Evolutionary conservation across 2,329 filamentous ascomycete genomes (phyloP).

Genomic region (Xylariales sp.): DNA sequence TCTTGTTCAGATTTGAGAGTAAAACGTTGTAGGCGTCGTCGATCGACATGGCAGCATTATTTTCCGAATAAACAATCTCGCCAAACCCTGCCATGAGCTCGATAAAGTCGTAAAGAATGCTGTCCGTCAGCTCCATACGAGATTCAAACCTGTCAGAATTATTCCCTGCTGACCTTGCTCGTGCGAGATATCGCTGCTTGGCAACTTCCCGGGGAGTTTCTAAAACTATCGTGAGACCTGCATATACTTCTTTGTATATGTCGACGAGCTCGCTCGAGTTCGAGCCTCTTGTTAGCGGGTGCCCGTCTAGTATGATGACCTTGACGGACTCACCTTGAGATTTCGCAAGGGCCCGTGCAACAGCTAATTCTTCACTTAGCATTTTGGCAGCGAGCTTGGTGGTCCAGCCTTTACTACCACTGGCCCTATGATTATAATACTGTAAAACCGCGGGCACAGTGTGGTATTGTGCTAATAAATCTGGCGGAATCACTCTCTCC

Average conservation of each 20-base stretch:
- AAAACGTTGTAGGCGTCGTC: slow-evolving; percentile 14
- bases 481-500: neutral
- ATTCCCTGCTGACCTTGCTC: neutral
- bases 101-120: slow-evolving; percentile 6
- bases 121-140: slow-evolving; percentile 15
- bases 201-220: slow-evolving; percentile 20
- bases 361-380: slow-evolving; percentile 13
- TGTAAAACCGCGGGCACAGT: neutral
- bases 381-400: neutral
- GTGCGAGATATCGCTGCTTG: slow-evolving; percentile 10
- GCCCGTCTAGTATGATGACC: slow-evolving; percentile 26
- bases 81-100: slow-evolving; percentile 13
- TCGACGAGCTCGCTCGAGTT: neutral
- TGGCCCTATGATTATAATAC: slow-evolving; percentile 4
- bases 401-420: neutral
- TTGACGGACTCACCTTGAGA: neutral
- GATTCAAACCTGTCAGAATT: neutral
- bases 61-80: slow-evolving; percentile 8
- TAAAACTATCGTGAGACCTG: slow-evolving; percentile 26
- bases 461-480: neutral
- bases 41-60: slow-evolving; percentile 7
- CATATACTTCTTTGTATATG: neutral
- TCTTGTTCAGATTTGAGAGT: neutral
- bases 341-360: neutral
- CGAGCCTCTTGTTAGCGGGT: slow-evolving; percentile 3